Evolutionary conservation across 2,329 filamentous ascomycete genomes (phyloP).

Genomic region (Trichophyton verrucosum): DNA sequence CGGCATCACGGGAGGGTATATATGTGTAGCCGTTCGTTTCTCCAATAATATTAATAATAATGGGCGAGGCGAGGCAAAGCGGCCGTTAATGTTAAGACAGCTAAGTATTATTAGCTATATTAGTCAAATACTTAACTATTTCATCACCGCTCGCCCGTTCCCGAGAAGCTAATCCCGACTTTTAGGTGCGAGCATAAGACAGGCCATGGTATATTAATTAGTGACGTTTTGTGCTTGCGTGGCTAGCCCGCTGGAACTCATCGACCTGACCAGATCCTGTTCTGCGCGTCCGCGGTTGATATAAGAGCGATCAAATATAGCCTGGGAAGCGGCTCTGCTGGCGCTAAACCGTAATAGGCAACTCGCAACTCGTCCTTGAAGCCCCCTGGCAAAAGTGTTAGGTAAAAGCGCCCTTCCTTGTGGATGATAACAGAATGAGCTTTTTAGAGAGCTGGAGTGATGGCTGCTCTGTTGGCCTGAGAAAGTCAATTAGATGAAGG

Average conservation of each 20-base stretch:
- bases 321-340: slow-evolving; percentile 3
- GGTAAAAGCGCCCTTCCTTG: not conserved
- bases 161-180: not conserved
- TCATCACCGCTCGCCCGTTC: not conserved
- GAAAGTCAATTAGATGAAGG: slow-evolving; percentile 2
- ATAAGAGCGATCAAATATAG: not conserved
- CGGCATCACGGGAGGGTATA: not conserved
- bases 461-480: not conserved
- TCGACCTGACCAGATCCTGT: not conserved
- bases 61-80: not conserved
- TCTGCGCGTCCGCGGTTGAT: not conserved
- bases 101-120: not conserved
- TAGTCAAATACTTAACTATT: no score
- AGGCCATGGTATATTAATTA: not conserved
- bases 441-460: no score
- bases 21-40: not conserved
- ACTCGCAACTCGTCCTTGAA: not conserved
- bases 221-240: not conserved
- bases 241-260: not conserved
- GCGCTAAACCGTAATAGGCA: slow-evolving; percentile 1
- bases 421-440: not conserved
- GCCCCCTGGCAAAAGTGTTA: not conserved
- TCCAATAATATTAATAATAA: not conserved
- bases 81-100: not conserved
- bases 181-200: not conserved